Base-by-base conservation (phyloP, 2,329 filamentous ascomycete species). In the Venturia aucupariae region DNA sequence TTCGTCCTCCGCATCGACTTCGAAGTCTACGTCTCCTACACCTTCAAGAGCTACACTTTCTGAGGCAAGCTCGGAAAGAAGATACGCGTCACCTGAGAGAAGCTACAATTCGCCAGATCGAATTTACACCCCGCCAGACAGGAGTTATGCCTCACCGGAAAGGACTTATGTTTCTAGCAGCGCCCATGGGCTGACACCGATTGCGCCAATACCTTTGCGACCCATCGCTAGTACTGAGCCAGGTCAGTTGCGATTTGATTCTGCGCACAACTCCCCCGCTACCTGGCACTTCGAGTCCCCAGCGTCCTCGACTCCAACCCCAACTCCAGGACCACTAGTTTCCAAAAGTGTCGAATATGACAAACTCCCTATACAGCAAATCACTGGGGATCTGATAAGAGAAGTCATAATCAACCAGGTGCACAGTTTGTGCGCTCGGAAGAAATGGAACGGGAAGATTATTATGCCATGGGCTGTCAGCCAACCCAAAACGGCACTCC, bases 401-500 rank as follows among this genome's bases (percentile, higher is more conserved):
- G 59, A 61, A 27, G 39, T 61, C 19, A 42, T 46, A 61, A 46
- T 61, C 51, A 57, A 57, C 11, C 51, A 57, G 30, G 51, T 57
- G 30, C 51, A 57, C 51, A 57, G 51, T 57, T 27, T 57, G 27
- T 57, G 51, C 30, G 51, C 51, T 57, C 51, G 51, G 30, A 57
- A 57, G 51, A 57, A 57, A 22, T 57, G 51, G 51, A 57, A 57
- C n/a, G 51, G 51, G 19, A 57, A 57, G 51, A 57, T 57, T 22
- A 57, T 57, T 8, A 57, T 57, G 51, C 51, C 51, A 15, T 77
- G 75, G 75, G 74, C 74, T 1, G 65, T 76, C 54, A 74, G 72
- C 13, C 76, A 76, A 59, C 74, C 73, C 1, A 70, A 71, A 62
- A 71, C 75, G 19, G 74, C 75, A 0, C 71, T 76, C 17, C 68